Evolutionary conservation across 2,329 filamentous ascomycete species (phyloP), one percentile per base, ranked within the genome.

Genomic region (Aspergillus pseudoterreus): DNA sequence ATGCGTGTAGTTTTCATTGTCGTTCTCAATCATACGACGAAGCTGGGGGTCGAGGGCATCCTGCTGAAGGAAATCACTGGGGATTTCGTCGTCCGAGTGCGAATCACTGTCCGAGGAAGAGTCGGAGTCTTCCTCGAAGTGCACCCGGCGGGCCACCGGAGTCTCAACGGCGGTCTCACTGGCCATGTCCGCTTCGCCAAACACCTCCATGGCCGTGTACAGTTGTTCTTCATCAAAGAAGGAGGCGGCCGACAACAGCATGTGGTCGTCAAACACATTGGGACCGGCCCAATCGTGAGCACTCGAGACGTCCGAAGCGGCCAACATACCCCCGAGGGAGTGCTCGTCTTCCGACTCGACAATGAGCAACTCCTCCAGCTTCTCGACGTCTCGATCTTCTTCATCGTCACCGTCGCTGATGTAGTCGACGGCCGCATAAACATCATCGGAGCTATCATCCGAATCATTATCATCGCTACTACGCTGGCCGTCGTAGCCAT

Each of bases 341-440:
- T 69, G 61, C 39, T 71, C 67, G 51, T 67, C 65, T 49, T 74
- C 71, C 6, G 70, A 72, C 46, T 71, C 67, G 33, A 88, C 76
- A 56, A 92, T 89, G 60, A 86, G 82, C 69, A 84, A 80, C 75
- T 91, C 88, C 80, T 94, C 89, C 76, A 84, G 80, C 78, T 85
- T 82, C 64, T 87, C 82, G 50, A 92, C 83, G 78, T 88, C 83
- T 58, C 88, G 83, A 69, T 92, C 86, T 68, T 92, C 88, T 57
- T 90, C 86, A 57, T 92, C 86, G 56, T 92, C 88, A 10, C 83
- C 86, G 61, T 92, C 88, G 59, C 82, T 88, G 54, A 95, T 86
- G 46, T 90, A 83, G 65, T 92, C 88, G 53, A 95, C 86, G 35
- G 79, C 87, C 1, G 84, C 87, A 69, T 91, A 90, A 50, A 86